Evolutionary conservation across 495 filamentous ascomycete species (phyloP), one percentile per base, ranked within the genome.

Genomic region (Sphaerosporella brunnea): DNA sequence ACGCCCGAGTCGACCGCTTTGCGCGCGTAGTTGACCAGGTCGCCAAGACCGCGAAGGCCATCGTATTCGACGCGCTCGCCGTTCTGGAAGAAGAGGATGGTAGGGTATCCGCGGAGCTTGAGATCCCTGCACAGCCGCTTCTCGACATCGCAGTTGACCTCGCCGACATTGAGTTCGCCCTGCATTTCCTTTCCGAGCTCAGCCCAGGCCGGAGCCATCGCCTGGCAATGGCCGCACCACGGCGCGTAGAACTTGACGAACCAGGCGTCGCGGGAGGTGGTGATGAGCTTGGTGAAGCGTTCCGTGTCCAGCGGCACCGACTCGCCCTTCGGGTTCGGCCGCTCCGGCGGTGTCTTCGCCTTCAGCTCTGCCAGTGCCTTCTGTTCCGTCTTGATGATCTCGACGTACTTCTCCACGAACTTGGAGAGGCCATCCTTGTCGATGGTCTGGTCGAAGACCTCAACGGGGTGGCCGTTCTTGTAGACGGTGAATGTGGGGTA

Each of bases 181-280:
- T 86, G 75, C 78, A 93, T 84, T 60, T 90, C 82, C 57, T 83
- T 84, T 8, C 79, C 82, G 65, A 97, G 79, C 58, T 87, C 79
- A 47, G 74, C 68, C 90, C 90, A 97, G 55, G 76, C 83, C 8
- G 92, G 83, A 18, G 80, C 82, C 69, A 97, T 73, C 15, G 82
- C 82, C 61, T 94, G 80, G 63, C 90, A 97, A 63, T 97, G 90
- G 48, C 74, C 74, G 62, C 90, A 97, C 90, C 90, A 96, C 1
- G 90, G 90, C 21, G 83, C 87, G 63, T 94, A 96, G 62, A 97
- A 96, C 61, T 97, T 96, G 65, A 97, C 77, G 57, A 97, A 94
- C 90, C 90, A 97, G 13, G 86, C 80, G 37, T 96, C 86, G 36
- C 80, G 76, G 0, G 86, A 83, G 58, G 77, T 80, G 2, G 84